Conservation (phyloP, 2,329 filamentous ascomycete species). For the Myotisia sp. region DNA sequence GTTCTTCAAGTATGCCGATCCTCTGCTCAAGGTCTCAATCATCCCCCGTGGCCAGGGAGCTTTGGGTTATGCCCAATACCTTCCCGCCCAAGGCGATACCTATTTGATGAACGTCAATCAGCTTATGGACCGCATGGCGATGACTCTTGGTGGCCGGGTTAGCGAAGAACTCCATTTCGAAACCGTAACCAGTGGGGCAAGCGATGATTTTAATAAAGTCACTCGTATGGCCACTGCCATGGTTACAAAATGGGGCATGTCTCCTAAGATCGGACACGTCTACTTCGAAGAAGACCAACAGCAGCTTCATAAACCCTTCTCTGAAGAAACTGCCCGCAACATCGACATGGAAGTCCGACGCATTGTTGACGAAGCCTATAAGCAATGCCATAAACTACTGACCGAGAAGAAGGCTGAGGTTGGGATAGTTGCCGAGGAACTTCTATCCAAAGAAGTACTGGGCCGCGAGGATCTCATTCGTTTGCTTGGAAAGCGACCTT, state of each 20-base stretch:
- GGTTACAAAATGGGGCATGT: slow-evolving; percentile 99
- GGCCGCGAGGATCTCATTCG: slow-evolving; percentile 84
- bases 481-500: slow-evolving; percentile 70
- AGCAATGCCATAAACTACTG: slow-evolving; percentile 72
- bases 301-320: slow-evolving; percentile 85
- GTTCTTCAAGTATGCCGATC: slow-evolving; percentile 94
- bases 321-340: slow-evolving; percentile 77
- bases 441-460: slow-evolving; percentile 82
- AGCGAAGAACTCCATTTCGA: slow-evolving; percentile 95
- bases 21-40: slow-evolving; percentile 94
- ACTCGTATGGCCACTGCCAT: slow-evolving; percentile 90
- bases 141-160: slow-evolving; percentile 91
- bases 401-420: slow-evolving; percentile 77
- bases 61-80: slow-evolving; percentile 89
- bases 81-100: slow-evolving; percentile 69
- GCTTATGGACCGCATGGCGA: slow-evolving; percentile 98
- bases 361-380: slow-evolving; percentile 85
- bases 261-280: slow-evolving; percentile 77
- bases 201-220: slow-evolving; percentile 97
- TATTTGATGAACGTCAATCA: slow-evolving; percentile 94
- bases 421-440: slow-evolving; percentile 79
- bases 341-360: slow-evolving; percentile 86
- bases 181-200: slow-evolving; percentile 86
- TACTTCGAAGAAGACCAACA: slow-evolving; percentile 76
- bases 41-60: slow-evolving; percentile 91